Evolutionary conservation across 2,329 filamentous ascomycete genomes (phyloP), one percentile per base, ranked within the genome.

Genomic region (Chrysosporium queenslandicum): DNA sequence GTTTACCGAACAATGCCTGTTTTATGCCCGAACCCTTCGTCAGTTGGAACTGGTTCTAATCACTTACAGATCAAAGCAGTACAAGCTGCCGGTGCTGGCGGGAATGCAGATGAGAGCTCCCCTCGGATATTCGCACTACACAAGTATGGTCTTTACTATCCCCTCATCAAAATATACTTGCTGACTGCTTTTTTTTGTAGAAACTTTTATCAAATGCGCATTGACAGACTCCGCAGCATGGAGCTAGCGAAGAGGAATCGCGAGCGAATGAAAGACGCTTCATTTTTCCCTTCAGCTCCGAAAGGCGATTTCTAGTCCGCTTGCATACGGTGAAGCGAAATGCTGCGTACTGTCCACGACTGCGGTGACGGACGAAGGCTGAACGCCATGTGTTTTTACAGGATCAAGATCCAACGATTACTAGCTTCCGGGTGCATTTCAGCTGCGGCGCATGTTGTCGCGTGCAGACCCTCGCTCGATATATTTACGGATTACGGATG

Each of bases 201-300:
- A 61, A 78, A 81, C 23, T 95, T 98, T 68, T 94, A 88, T 65
- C 85, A 91, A 60, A 87, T 89, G 72, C 82, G 92, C 14, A 66
- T 95, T 47, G 82, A 88, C 65, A 85, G 85, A 64, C 83, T 89
- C 63, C 79, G 83, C 40, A 85, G 86, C 66, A 78, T 79, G n/a
- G 87, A 92, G 63, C 75, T 83, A 50, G 85, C 88, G 9, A 94
- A 83, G 68, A 77, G 86, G 49, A 92, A 91, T 63, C 81, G 83
- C 40, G 87, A 96, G 66, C 80, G 88, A 41, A 68, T 94, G 55
- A 83, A 80, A 57, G 85, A 89, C 63, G 86, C 88, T 1, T 79
- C 77, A 23, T 80, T 85, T 54, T 97, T 97, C 63, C 92, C 92
- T 1, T 85, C 86, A 39, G 88, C 92, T 0, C 91, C 91, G 1